These are phyloP conservation scores for Artemisia argyi DNA, from an alignment of 129 eudicot genomes.

Conservation along the genomic window DNA sequence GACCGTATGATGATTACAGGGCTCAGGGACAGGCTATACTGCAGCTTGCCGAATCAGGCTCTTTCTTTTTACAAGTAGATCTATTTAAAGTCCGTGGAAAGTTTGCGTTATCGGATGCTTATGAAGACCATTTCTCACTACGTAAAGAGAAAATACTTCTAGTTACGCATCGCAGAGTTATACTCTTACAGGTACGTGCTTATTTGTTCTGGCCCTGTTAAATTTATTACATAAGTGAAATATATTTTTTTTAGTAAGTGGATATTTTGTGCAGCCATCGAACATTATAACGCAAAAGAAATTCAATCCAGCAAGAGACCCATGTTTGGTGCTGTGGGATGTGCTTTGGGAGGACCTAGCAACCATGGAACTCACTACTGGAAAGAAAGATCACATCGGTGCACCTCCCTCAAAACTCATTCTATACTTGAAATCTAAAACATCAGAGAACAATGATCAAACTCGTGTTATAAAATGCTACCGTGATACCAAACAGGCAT, in stretches of 20 bases:
- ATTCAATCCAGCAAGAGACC: slow-evolving; percentile 93
- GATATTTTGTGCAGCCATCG: slow-evolving; percentile 59
- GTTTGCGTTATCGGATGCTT: slow-evolving; percentile 96
- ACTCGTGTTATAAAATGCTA: slow-evolving; percentile 77
- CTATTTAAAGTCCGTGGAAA: slow-evolving; percentile 96
- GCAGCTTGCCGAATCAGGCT: slow-evolving; percentile 96
- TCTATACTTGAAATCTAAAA: slow-evolving; percentile 55
- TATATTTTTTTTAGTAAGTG: slow-evolving; percentile 9
- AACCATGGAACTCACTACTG: slow-evolving; percentile 83
- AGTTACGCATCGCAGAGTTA: slow-evolving; percentile 87
- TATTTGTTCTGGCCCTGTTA: neutral
- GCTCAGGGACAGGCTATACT: slow-evolving; percentile 95
- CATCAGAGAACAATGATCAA: slow-evolving; percentile 74
- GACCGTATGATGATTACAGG: slow-evolving; percentile 83
- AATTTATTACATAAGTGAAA: neutral
- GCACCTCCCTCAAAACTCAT: slow-evolving; percentile 82
- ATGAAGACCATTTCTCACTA: slow-evolving; percentile 83
- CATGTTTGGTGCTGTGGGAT: slow-evolving; percentile 94
- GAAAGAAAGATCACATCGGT: slow-evolving; percentile 78
- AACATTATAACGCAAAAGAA: slow-evolving; percentile 76
- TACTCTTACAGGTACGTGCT: slow-evolving; percentile 76
- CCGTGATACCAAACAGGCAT: slow-evolving; percentile 77
- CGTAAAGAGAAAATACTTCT: slow-evolving; percentile 84
- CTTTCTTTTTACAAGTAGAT: slow-evolving; percentile 86
- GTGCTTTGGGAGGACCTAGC: slow-evolving; percentile 85